Conservation (phyloP, 345 rosid species). For the Eucalyptus regnans region DNA sequence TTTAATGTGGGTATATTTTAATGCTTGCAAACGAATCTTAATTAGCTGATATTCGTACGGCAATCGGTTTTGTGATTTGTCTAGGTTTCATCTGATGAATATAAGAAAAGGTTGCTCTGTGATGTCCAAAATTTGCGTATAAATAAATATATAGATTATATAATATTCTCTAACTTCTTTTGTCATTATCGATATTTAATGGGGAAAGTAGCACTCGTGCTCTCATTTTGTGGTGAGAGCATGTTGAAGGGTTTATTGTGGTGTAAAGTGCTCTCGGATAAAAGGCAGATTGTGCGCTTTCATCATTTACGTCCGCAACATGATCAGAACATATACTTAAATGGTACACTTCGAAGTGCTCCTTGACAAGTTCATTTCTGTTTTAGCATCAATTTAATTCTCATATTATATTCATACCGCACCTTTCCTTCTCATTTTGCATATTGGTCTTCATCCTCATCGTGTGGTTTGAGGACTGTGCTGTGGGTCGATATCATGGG, state of each 20-base stretch:
- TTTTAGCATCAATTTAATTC: background rate
- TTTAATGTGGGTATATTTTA: background rate
- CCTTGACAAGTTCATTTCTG: background rate
- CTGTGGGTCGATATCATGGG: background rate
- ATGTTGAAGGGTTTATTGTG: background rate
- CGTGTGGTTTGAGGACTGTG: background rate
- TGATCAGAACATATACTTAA: background rate
- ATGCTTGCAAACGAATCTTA: background rate
- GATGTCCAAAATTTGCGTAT: background rate
- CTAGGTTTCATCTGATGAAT: background rate
- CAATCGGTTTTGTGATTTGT: background rate
- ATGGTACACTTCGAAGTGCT: background rate
- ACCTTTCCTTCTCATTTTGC: background rate
- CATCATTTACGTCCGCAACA: background rate
- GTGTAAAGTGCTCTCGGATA: background rate
- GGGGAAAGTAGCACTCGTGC: background rate
- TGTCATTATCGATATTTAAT: background rate
- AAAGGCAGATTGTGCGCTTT: background rate
- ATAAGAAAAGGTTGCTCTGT: background rate
- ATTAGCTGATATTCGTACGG: background rate
- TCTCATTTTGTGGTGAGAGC: background rate
- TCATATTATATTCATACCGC: background rate
- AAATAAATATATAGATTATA: background rate
- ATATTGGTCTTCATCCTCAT: background rate
- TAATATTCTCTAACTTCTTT: background rate